Base-by-base conservation (phyloP, 2,329 filamentous ascomycete species). In the Epichloe bromicola region DNA sequence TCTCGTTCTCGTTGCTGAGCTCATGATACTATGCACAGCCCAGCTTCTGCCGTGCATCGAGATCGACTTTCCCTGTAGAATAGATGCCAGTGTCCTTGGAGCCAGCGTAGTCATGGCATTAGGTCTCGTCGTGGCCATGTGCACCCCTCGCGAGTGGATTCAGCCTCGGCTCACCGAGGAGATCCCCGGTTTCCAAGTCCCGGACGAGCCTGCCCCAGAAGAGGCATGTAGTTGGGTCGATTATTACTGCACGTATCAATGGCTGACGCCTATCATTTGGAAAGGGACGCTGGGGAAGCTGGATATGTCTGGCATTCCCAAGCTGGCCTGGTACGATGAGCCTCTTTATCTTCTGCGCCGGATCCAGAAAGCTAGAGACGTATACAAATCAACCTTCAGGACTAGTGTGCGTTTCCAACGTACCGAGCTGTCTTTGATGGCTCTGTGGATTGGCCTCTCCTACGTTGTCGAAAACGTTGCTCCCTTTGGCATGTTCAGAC, bases 281-380 rank as follows among this genome's bases (percentile, higher is more conserved):
- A 74, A 68, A 54, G 75, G 74, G 26, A 64, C 67, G 42, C 67
- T 65, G 34, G 64, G 65, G 5, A 64, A 69, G 48, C 64, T 78
- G 50, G 70, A 71, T 26, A 67, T 75, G 56, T 67, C 71, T 38
- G 69, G 72, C 55, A 67, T 78, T 19, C 74, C 74, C 3, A 67
- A 57, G 30, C 61, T 78, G 33, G 73, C 75, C 2, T 78, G 74
- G 73, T 78, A 78, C 55, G 75, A 79, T 48, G 74, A 78, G 54
- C 75, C 75, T 8, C 60, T 71, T 20, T 61, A 75, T 48, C 68
- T 78, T 15, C 63, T 76, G 2, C 62, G 63, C 20, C 67, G 65
- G 51, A 63, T 77, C 11, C 67, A 70, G 26, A 57, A 65, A 17
- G 73, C 74, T 12, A 69, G 75, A 2, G 58, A 59, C 30, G 68